Conservation (phyloP, 1,284 basidiomycete species). For the Vanrija humicola region DNA sequence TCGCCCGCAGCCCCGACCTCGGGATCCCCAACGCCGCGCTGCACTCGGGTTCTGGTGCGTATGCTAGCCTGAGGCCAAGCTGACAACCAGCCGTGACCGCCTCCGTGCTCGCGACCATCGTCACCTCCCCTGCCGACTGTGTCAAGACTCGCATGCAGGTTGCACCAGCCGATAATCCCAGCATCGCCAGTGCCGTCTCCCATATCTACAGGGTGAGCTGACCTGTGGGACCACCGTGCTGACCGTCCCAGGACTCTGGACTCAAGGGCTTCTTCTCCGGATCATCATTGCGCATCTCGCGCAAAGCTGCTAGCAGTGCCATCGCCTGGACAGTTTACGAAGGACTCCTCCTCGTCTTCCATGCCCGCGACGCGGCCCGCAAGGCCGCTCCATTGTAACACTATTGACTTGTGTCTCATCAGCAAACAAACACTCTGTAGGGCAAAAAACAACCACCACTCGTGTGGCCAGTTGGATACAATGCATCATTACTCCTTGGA, state of each 20-base stretch:
- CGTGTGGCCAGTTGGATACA: too few relatives aligned
- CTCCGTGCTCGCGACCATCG: constrained; percentile 72
- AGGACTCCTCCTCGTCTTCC: constrained; percentile 61
- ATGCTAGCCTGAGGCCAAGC: background rate
- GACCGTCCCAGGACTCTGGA: constrained; percentile 68
- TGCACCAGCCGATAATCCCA: constrained; percentile 65
- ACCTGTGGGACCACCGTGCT: background rate
- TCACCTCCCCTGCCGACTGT: constrained; percentile 85
- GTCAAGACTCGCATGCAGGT: constrained; percentile 92
- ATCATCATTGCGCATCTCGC: constrained; percentile 70
- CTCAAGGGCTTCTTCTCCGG: constrained; percentile 78
- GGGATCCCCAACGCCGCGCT: constrained; percentile 40
- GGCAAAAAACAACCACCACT: too few relatives aligned
- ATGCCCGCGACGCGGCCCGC: constrained; percentile 33
- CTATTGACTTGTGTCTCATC: too few relatives aligned
- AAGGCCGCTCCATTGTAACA: too few relatives aligned
- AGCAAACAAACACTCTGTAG: too few relatives aligned
- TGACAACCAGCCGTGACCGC: constrained; percentile 63
- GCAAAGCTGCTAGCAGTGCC: constrained; percentile 83
- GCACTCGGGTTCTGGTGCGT: constrained; percentile 44
- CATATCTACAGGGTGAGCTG: constrained; percentile 65
- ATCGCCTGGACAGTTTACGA: constrained; percentile 94
- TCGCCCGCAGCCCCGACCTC: constrained; percentile 11
- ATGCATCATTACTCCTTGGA: too few relatives aligned
- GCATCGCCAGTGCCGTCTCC: constrained; percentile 60